Percentiles rank a stretch among this genome's conserved stretches.
phyloP scores from a whole-genome alignment of 2,329 filamentous ascomycete genomes.

The Fusarium illudens region DNA sequence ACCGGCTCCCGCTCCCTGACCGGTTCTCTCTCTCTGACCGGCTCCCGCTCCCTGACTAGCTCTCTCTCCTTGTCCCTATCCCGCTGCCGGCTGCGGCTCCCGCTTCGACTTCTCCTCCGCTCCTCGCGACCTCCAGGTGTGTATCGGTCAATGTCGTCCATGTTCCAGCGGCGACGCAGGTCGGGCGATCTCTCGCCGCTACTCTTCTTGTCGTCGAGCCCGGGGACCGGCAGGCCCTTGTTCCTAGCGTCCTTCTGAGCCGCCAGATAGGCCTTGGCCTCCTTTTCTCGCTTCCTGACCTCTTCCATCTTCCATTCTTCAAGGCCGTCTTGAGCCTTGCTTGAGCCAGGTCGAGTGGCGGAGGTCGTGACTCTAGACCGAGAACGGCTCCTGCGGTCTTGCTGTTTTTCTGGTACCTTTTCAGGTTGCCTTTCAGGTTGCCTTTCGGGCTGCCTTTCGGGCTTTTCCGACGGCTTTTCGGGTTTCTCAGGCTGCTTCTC shows the following conservation, averaged over 20 bases:
- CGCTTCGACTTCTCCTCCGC: slow-evolving; percentile 48
- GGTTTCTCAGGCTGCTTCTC: not conserved
- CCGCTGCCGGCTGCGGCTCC: slow-evolving; percentile 46
- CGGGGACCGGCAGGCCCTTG: slow-evolving; percentile 66
- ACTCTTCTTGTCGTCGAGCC: slow-evolving; percentile 63
- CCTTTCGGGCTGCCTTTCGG: not conserved
- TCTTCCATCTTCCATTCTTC: slow-evolving; percentile 69
- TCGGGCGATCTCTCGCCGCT: slow-evolving; percentile 57
- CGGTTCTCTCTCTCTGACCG: slow-evolving; percentile 36
- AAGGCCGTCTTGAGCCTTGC: slow-evolving; percentile 57
- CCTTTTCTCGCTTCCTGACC: slow-evolving; percentile 68
- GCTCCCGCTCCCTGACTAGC: slow-evolving; percentile 44
- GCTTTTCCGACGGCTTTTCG: no score
- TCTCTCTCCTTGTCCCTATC: slow-evolving; percentile 47
- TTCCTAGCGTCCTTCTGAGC: slow-evolving; percentile 68
- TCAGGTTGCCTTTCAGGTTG: slow-evolving; percentile 27
- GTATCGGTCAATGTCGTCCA: slow-evolving; percentile 55
- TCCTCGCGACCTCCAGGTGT: slow-evolving; percentile 56
- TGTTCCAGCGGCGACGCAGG: slow-evolving; percentile 43
- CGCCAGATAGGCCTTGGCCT: slow-evolving; percentile 71
- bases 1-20: slow-evolving; percentile 30
- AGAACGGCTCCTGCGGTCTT: slow-evolving; percentile 56
- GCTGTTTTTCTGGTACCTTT: slow-evolving; percentile 16
- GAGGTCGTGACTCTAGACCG: slow-evolving; percentile 52
- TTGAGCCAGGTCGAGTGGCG: slow-evolving; percentile 49